phyloP scores from a whole-genome alignment of 2,329 filamentous ascomycete genomes.

The Exserohilum rostratum region DNA sequence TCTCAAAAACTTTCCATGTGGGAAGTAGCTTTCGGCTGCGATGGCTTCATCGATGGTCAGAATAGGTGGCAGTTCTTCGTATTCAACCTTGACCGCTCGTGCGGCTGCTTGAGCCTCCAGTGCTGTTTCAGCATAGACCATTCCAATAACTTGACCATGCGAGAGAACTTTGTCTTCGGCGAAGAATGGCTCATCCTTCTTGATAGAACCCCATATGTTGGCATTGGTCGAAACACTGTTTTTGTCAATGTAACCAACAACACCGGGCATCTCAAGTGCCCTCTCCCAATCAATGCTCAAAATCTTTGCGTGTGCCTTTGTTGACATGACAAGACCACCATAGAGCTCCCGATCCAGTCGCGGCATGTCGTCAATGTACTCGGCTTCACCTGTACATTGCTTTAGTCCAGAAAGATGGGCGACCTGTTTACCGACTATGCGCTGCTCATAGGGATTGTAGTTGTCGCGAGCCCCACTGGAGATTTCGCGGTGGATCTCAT shows the following conservation, averaged over 20 bases:
- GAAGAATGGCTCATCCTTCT: conserved; percentile 84
- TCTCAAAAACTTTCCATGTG: conserved; percentile 78
- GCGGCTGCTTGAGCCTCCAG: conserved; percentile 78
- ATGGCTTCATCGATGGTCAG: conserved; percentile 96
- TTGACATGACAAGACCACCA: conserved; percentile 84
- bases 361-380: conserved; percentile 94
- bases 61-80: conserved; percentile 84
- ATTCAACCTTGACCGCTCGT: conserved; percentile 82
- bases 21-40: conserved; percentile 82
- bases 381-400: conserved; percentile 89
- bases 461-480: conserved; percentile 80
- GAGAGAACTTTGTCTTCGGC: conserved; percentile 86
- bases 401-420: conserved; percentile 89
- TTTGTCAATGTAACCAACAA: conserved; percentile 82
- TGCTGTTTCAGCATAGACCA: conserved; percentile 81
- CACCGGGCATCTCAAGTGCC: conserved; percentile 84
- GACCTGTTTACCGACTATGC: conserved; percentile 80
- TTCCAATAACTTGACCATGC: conserved; percentile 86
- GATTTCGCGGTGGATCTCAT: conserved; percentile 82
- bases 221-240: conserved; percentile 77
- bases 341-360: conserved; percentile 83
- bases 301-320: conserved; percentile 85
- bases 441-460: conserved; percentile 78
- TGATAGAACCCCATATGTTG: conserved; percentile 90
- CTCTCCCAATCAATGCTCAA: conserved; percentile 75